Evolutionary conservation across 108 stramenopile species (phyloP).

Genomic region (Stephanodiscus triporus): DNA sequence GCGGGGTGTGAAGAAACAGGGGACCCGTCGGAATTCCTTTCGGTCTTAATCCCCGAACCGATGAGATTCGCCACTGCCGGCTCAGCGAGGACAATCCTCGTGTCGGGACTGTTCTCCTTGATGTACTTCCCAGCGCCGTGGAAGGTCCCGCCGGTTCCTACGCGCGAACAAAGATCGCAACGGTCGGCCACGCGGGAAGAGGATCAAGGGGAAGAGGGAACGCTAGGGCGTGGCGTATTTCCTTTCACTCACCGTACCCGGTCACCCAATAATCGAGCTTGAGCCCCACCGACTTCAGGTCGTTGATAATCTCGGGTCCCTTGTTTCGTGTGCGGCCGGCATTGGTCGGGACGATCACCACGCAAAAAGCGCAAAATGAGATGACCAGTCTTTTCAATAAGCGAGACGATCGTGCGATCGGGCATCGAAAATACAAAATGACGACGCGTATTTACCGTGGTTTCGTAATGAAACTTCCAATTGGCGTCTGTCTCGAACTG

Average conservation of each 20-base stretch:
- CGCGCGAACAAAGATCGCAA: too few species aligned
- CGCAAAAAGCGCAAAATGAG: background rate
- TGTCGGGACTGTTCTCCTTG: constrained; percentile 61
- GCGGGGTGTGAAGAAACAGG: constrained; percentile 59
- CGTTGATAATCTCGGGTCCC: constrained; percentile 75
- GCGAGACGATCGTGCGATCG: background rate
- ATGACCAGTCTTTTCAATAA: background rate
- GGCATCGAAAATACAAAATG: background rate
- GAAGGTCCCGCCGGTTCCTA: constrained; percentile 75
- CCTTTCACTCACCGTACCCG: constrained; percentile 28
- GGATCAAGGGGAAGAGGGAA: too few species aligned
- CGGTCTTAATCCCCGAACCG: constrained; percentile 59
- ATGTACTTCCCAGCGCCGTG: constrained; percentile 66
- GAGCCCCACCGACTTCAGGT: constrained; percentile 45
- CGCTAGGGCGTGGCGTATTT: too few species aligned
- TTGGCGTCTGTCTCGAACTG: constrained; percentile 86
- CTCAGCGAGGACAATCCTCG: constrained; percentile 69
- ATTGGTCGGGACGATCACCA: too few species aligned
- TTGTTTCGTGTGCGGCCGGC: background rate
- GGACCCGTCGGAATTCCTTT: constrained; percentile 59
- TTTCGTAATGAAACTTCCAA: constrained; percentile 71
- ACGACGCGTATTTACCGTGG: constrained; percentile 39
- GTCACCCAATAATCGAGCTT: constrained; percentile 68
- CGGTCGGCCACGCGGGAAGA: too few species aligned
- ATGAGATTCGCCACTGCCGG: constrained; percentile 70